Evolutionary conservation across 2,329 filamentous ascomycete species (phyloP), one percentile per base, ranked within the genome.

Genomic region (Dryadomyces quercivorus): DNA sequence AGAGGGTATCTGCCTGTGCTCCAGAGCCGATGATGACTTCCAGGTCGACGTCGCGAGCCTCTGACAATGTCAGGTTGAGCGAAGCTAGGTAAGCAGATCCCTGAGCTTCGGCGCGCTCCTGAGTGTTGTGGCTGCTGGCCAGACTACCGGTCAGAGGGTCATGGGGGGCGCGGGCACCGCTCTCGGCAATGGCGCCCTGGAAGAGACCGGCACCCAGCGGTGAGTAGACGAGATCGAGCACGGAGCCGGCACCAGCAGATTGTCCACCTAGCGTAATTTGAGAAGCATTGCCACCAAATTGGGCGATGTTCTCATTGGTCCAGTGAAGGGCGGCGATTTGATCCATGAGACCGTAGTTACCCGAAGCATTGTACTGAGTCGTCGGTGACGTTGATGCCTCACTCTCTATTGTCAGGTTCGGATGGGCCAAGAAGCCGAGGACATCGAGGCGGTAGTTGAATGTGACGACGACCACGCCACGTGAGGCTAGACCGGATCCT

Each of bases 321-420:
- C 75, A 78, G 43, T 65, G 62, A 16, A 77, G 60, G 0, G 72
- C 75, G 15, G 75, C 56, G 4, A 73, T 65, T 63, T 77, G 74
- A 57, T 78, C 75, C 22, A 68, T 65, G 38, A 77, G 65, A 4
- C 74, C 78, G 12, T 75, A 63, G 58, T 81, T 81, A 2, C 42
- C 42, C 42, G 42, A 18, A 4, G 42, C 16, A 8, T 18, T n/a
- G 4, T 44, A 8, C 26, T 8, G 26, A 31, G 26, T 31, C 26
- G 26, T 31, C 26, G 26, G 26, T 31, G 26, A 31, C 26, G 26
- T 31, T 8, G 26, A 31, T 4, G 26, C 26, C 12, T 16, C n/a
- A 3, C 12, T 16, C 9, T 44, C 42, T 9, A 4, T 16, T 4
- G 36, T 40, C n/a, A 44, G 42, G 16, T n/a, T 9, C 15, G 42